phyloP scores from a whole-genome alignment of 371 early-diverging fungal species.

The Entomophthora muscae region DNA sequence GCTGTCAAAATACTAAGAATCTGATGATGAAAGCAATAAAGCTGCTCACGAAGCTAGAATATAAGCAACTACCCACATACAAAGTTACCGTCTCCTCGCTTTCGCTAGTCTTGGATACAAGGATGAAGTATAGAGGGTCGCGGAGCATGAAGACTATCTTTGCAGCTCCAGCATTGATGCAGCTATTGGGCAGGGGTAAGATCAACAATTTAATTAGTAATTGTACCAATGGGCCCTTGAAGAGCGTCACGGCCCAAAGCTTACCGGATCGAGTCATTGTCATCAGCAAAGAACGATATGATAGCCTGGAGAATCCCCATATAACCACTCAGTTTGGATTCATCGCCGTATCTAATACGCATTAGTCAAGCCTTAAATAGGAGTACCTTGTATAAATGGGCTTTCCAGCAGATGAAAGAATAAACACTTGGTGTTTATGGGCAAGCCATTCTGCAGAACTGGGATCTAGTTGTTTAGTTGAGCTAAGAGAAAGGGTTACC shows the following conservation, averaged over 20 bases:
- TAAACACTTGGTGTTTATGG: constrained; percentile 44
- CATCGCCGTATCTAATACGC: constrained; percentile 66
- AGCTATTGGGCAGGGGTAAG: constrained; percentile 18
- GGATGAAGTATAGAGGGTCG: constrained; percentile 70
- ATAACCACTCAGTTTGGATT: constrained; percentile 62
- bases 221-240: background rate
- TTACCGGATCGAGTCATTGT: constrained; percentile 59
- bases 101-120: constrained; percentile 64
- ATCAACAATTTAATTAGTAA: background rate
- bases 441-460: background rate
- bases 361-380: no score
- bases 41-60: constrained; percentile 53
- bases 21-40: constrained; percentile 64
- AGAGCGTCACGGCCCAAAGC: background rate
- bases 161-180: constrained; percentile 56
- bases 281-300: constrained; percentile 64
- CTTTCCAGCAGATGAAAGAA: constrained; percentile 77
- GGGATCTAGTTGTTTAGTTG: background rate
- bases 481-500: background rate
- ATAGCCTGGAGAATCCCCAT: constrained; percentile 89
- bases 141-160: constrained; percentile 65
- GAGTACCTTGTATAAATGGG: constrained; percentile 65
- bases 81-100: constrained; percentile 46
- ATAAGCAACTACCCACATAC: background rate
- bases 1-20: constrained; percentile 71